These are phyloP conservation scores for Saccharomyces pastorianus DNA, from an alignment of 1,139 yeast genomes.

Conservation along the genomic window DNA sequence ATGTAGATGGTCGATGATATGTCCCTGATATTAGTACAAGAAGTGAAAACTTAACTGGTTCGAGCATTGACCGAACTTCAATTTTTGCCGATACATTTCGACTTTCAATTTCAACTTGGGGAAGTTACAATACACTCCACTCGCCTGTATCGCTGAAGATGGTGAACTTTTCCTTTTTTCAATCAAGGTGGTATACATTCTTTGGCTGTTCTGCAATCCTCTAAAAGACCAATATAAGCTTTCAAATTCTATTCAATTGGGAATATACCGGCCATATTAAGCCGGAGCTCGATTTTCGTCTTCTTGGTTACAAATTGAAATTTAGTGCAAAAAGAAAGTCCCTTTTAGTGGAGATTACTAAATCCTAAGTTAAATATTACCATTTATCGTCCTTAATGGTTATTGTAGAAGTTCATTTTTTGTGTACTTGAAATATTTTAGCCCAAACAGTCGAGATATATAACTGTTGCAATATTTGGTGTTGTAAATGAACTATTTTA, in stretches of 20 bases:
- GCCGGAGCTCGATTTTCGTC: background rate
- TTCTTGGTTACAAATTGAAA: background rate
- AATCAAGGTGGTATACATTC: background rate
- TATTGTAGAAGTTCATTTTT: background rate
- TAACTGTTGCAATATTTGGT: background rate
- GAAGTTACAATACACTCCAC: background rate
- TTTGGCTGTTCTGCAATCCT: background rate
- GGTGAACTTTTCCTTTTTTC: background rate
- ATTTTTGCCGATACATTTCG: background rate
- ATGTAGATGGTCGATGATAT: background rate
- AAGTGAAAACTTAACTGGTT: background rate
- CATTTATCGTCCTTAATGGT: background rate
- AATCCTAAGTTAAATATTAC: background rate
- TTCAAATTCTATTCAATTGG: background rate
- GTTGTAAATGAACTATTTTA: background rate
- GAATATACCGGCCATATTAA: background rate
- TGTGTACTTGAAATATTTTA: background rate
- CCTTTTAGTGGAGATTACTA: background rate
- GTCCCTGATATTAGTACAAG: background rate
- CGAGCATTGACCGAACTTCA: background rate
- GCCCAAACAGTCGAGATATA: background rate
- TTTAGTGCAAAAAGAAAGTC: background rate
- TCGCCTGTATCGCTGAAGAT: background rate
- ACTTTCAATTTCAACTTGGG: background rate
- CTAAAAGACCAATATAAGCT: background rate